These are phyloP conservation scores for Sugiyamaella marilandica DNA, from an alignment of 805 yeast species.

Conservation along the genomic window DNA sequence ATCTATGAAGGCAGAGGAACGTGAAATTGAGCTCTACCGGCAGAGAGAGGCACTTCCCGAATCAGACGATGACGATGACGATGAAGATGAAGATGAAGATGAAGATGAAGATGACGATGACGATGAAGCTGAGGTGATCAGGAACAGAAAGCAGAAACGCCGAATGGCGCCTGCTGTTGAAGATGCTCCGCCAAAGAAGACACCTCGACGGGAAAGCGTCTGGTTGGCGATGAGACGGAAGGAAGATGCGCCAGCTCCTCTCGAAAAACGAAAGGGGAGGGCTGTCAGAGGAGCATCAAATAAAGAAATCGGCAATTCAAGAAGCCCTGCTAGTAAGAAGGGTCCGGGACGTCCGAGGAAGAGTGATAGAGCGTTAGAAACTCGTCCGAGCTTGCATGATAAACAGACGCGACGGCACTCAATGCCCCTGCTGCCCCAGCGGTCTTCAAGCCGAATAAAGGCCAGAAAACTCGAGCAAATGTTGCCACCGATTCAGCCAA, in stretches of 20 bases:
- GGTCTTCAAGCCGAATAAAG: background rate
- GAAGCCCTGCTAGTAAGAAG: background rate
- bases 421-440: background rate
- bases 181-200: background rate
- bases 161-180: background rate
- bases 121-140: background rate
- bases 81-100: slow-evolving; percentile 6
- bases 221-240: background rate
- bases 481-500: background rate
- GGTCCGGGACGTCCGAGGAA: background rate
- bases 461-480: background rate
- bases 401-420: background rate
- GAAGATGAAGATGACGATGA: background rate
- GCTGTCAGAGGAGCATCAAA: no score
- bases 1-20: slow-evolving; percentile 10
- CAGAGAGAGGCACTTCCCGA: background rate
- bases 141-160: background rate
- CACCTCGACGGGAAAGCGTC: background rate
- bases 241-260: slow-evolving; percentile 11
- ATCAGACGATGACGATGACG: slow-evolving; percentile 7
- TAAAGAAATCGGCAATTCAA: no score
- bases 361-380: background rate
- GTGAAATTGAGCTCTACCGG: slow-evolving; percentile 13
- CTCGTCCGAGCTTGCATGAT: background rate
- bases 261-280: slow-evolving; percentile 1